Evolutionary conservation across 768 basidiomycete species (phyloP).

Genomic region (Paxillus rubicundulus): DNA sequence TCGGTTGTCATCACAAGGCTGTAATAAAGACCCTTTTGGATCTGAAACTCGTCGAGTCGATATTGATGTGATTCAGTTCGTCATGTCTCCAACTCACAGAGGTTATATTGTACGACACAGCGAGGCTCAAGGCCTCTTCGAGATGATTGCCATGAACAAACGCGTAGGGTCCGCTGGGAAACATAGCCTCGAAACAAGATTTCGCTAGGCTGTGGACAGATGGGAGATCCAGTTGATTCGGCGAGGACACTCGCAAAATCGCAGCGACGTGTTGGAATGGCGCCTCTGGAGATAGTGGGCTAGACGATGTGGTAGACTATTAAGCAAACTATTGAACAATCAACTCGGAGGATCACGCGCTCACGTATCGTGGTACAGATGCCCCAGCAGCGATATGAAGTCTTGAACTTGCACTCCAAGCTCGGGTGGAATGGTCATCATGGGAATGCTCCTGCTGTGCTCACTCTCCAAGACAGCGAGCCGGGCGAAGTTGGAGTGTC

Average conservation of each 20-base stretch:
- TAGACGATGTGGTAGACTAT: constrained; percentile 21
- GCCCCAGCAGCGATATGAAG: constrained; percentile 54
- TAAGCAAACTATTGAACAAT: not conserved
- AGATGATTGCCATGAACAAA: constrained; percentile 43
- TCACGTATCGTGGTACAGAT: constrained; percentile 69
- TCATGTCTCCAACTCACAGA: constrained; percentile 40
- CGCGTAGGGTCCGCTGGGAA: constrained; percentile 47
- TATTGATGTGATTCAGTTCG: not conserved
- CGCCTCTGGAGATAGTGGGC: constrained; percentile 45
- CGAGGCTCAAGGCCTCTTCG: constrained; percentile 53
- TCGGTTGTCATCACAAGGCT: constrained; percentile 57
- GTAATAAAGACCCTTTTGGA: constrained; percentile 64
- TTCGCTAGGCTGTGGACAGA: constrained; percentile 45
- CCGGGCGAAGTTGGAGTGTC: constrained; percentile 43
- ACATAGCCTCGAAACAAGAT: constrained; percentile 42
- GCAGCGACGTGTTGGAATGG: constrained; percentile 49
- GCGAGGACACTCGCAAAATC: constrained; percentile 56
- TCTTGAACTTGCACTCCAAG: constrained; percentile 43
- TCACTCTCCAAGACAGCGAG: constrained; percentile 4
- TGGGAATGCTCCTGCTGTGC: constrained; percentile 11
- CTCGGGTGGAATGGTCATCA: constrained; percentile 35
- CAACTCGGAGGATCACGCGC: constrained; percentile 49
- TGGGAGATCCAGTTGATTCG: constrained; percentile 56
- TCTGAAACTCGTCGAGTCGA: constrained; percentile 33
- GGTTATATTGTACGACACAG: constrained; percentile 44